phyloP scores from a whole-genome alignment of 345 rosid species.

The Hibiscus syriacus region DNA sequence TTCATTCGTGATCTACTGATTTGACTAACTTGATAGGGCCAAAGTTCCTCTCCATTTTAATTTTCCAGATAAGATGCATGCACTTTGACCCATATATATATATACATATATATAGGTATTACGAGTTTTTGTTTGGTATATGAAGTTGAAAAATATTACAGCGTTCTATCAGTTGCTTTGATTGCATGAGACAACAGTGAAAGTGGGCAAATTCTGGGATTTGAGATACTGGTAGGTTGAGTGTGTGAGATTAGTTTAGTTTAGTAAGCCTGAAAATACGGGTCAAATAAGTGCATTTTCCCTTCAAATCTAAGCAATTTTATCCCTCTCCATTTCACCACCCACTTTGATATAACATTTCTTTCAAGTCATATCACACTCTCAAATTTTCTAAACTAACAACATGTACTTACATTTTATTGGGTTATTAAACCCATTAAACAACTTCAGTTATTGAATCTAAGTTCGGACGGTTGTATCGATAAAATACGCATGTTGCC shows the following conservation, averaged over 20 bases:
- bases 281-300: constrained; percentile 60
- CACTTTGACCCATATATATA: constrained; percentile 9
- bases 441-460: too few species aligned
- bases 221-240: constrained; percentile 27
- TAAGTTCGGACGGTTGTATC: too few species aligned
- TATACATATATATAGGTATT: too few species aligned
- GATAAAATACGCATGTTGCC: too few species aligned
- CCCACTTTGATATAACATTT: constrained; percentile 37
- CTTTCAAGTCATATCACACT: not conserved
- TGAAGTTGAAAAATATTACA: constrained; percentile 17
- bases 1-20: not conserved
- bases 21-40: not conserved
- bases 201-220: constrained; percentile 20
- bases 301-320: constrained; percentile 53
- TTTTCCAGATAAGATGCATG: not conserved
- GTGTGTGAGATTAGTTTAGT: too few species aligned
- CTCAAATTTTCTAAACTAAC: not conserved
- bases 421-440: not conserved
- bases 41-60: not conserved
- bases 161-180: too few species aligned
- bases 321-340: constrained; percentile 26
- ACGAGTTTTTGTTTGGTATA: constrained; percentile 41
- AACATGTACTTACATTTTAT: not conserved
- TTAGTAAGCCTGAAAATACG: constrained; percentile 49
- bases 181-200: constrained; percentile 6